These are phyloP conservation scores for Fusarium verticillioides DNA, from an alignment of 2,329 filamentous ascomycete species.

Conservation along the genomic window DNA sequence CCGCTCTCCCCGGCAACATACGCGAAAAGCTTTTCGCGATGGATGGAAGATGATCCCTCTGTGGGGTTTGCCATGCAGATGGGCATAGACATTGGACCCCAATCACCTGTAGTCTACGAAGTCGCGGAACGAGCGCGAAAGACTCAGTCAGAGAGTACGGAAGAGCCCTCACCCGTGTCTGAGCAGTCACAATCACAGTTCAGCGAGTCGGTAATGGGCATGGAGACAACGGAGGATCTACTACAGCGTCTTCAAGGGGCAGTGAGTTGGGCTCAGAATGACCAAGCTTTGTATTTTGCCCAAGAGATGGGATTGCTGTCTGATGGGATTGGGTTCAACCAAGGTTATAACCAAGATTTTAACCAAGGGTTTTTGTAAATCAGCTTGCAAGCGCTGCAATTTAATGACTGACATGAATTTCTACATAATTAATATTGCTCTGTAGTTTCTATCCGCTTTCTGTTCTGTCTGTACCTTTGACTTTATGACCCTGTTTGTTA, in stretches of 20 bases:
- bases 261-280: slow-evolving; percentile 20
- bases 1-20: slow-evolving; percentile 17
- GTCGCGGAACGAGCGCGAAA: background rate
- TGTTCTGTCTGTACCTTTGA: too few relatives aligned
- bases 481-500: background rate
- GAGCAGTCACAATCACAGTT: background rate
- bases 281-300: slow-evolving; percentile 21
- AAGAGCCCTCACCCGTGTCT: background rate
- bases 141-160: background rate
- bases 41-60: slow-evolving; percentile 33
- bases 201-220: background rate
- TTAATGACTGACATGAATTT: background rate
- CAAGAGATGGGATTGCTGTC: slow-evolving; percentile 16
- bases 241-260: slow-evolving; percentile 6
- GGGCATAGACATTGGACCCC: slow-evolving; percentile 10
- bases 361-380: background rate
- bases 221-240: slow-evolving; percentile 4
- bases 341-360: background rate
- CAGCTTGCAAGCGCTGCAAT: background rate
- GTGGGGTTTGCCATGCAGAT: slow-evolving; percentile 33
- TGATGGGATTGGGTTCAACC: background rate
- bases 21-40: slow-evolving; percentile 17
- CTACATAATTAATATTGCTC: background rate
- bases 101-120: background rate
- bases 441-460: too few relatives aligned